Base-by-base conservation (phyloP, 2,329 filamentous ascomycete species). In the Penicillium sclerotigenum region DNA sequence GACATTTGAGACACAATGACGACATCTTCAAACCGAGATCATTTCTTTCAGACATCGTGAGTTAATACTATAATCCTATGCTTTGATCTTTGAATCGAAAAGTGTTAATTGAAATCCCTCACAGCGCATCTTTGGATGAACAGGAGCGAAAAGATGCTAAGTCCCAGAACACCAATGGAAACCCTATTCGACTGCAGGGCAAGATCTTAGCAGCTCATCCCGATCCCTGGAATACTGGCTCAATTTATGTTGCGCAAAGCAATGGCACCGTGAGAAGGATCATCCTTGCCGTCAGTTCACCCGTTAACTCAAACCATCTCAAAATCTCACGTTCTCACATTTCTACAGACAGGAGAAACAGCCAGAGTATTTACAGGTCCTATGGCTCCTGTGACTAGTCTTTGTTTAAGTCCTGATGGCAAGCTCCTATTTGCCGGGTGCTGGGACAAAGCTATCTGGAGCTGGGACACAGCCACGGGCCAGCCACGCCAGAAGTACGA, bases 31-130 rank as follows among this genome's bases (percentile, higher is more conserved):
- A 84, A 96, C 68, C 82, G 87, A 49, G 87, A 88, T 29, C 85
- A 94, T 70, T 97, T 95, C 79, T 97, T 97, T 71, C 90, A 97
- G 75, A 95, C 91, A 29, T 89, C 92, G 90, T 94, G 77, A 75
- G 86, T 72, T 36, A 41, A 28, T 22, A 43, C 46, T 38, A 37
- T 36, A 41, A 28, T 22, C 42, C 46, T 38, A 37, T 33, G 43
- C 20, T 45, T 59, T 51, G 33, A 43, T 42, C 37, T 48, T 34
- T 49, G 34, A 26, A 40, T 51, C 20, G 6, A 37, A 18, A 42
- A 26, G 56, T 49, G 53, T 62, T 64, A 50, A 64, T 50, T 52
- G 26, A 24, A 22, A 54, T 52, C 68, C 8, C 24, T 29, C n/a
- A 26, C 28, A 82, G 77, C 57, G 77, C 82, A 43, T 77, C 82